phyloP scores from a whole-genome alignment of 768 basidiomycete species.

The Termitomyces sp. region DNA sequence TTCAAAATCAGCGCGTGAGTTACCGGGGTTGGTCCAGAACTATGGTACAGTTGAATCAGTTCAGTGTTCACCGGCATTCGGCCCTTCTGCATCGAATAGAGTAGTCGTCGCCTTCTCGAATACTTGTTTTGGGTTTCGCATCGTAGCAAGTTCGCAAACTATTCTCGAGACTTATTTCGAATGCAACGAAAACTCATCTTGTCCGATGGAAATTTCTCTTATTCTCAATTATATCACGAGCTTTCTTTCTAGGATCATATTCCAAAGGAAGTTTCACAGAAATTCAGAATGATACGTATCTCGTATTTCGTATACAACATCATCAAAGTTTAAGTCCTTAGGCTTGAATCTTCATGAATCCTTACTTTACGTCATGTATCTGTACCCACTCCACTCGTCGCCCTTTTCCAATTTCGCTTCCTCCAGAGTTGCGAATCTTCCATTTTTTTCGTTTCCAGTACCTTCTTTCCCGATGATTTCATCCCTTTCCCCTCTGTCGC shows the following conservation, averaged over 20 bases:
- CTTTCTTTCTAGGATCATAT: too few relatives aligned
- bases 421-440: conserved; percentile 51
- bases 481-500: conserved; percentile 66
- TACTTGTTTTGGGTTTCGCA: background rate
- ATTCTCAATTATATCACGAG: background rate
- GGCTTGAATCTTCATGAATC: background rate
- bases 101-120: background rate
- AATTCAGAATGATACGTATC: background rate
- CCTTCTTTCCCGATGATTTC: conserved; percentile 58
- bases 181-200: background rate
- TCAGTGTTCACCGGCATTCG: background rate
- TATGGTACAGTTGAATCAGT: too few relatives aligned
- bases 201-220: background rate
- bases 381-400: conserved; percentile 74
- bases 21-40: background rate
- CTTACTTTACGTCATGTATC: conserved; percentile 39
- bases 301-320: background rate
- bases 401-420: conserved; percentile 72
- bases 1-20: background rate
- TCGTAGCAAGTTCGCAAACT: background rate
- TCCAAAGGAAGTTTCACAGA: too few relatives aligned
- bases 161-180: background rate
- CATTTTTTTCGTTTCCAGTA: conserved; percentile 45
- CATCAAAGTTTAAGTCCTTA: background rate
- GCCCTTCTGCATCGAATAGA: background rate